Percentiles rank a stretch among this genome's conserved stretches.
phyloP scores from a whole-genome alignment of 192 early-diverging fungal genomes.

The Coemansia sp. region DNA sequence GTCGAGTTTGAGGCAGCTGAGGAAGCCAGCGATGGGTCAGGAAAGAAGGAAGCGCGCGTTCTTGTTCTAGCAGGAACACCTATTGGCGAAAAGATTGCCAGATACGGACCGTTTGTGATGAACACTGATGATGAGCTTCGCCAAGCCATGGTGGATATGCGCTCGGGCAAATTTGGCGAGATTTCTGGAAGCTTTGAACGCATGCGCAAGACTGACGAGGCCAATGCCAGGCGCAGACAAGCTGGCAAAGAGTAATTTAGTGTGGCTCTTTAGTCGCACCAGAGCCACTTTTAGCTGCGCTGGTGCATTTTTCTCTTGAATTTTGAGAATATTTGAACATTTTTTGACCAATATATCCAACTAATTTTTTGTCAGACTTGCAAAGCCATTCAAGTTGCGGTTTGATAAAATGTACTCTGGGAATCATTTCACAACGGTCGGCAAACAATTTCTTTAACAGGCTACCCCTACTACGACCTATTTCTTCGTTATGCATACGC shows the following conservation, averaged over 20 bases:
- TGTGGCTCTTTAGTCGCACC: neutral
- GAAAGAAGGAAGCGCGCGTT: slow-evolving; percentile 54
- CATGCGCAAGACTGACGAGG: slow-evolving; percentile 48
- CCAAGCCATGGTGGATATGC: slow-evolving; percentile 42
- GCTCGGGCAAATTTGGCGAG: slow-evolving; percentile 38
- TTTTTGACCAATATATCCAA: too few species aligned
- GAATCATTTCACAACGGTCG: neutral
- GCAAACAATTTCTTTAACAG: neutral
- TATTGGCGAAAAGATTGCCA: slow-evolving; percentile 61
- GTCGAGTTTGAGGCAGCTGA: slow-evolving; percentile 43
- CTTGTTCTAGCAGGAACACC: slow-evolving; percentile 64
- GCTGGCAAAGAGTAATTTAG: slow-evolving; percentile 32
- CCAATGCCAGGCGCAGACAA: slow-evolving; percentile 32
- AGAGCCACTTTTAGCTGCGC: too few species aligned
- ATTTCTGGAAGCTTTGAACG: slow-evolving; percentile 54
- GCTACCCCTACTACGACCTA: neutral
- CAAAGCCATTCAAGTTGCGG: too few species aligned
- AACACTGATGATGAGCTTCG: slow-evolving; percentile 48
- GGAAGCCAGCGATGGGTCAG: slow-evolving; percentile 21
- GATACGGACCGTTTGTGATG: slow-evolving; percentile 69
- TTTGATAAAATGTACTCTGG: neutral
- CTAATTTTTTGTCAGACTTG: too few species aligned
- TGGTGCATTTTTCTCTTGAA: too few species aligned
- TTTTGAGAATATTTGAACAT: too few species aligned
- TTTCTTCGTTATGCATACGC: neutral